These are phyloP conservation scores for Cucurbita maxima DNA, from an alignment of 306 rosid genomes.

Conservation along the genomic window DNA sequence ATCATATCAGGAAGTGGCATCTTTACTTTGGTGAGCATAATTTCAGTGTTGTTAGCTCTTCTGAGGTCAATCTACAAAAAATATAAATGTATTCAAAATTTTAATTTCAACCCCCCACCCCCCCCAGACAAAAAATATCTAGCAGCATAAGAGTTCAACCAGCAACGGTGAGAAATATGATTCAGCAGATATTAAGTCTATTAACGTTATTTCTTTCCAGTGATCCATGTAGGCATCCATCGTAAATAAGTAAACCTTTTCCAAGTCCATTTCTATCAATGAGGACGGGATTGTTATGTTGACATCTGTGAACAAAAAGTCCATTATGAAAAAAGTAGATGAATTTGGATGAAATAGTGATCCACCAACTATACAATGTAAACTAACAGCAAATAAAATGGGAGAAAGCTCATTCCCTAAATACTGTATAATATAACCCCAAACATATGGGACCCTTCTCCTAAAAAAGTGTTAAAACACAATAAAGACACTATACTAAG, in stretches of 20 bases:
- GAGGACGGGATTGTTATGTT: not conserved
- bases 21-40: conserved; percentile 99
- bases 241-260: not conserved
- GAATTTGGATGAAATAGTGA: not conserved
- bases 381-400: too few species aligned
- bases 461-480: too few species aligned
- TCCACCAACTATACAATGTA: too few species aligned
- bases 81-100: not conserved
- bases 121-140: not conserved
- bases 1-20: conserved; percentile 99
- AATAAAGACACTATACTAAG: too few species aligned
- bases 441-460: too few species aligned
- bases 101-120: not conserved
- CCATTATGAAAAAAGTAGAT: not conserved
- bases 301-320: not conserved
- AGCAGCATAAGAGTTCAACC: not conserved
- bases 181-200: not conserved
- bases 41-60: conserved; percentile 94
- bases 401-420: too few species aligned
- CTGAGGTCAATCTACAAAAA: conserved; percentile 68
- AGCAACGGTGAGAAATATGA: not conserved
- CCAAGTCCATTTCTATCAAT: not conserved
- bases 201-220: not conserved
- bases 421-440: too few species aligned
- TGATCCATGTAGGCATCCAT: not conserved